These are phyloP conservation scores for Penicillium pulvis DNA, from an alignment of 495 filamentous ascomycete genomes.

Conservation along the genomic window DNA sequence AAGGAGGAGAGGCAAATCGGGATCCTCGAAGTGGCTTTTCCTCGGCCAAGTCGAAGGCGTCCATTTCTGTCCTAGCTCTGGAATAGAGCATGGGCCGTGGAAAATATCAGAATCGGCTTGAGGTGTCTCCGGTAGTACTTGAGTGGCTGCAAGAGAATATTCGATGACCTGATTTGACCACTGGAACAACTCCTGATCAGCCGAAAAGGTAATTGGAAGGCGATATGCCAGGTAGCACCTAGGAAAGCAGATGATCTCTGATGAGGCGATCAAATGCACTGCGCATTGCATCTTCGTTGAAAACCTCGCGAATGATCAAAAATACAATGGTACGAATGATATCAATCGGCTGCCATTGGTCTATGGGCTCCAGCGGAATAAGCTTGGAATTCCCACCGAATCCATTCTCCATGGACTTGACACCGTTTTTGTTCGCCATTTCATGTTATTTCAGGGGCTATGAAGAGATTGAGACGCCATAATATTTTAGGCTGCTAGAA, in stretches of 20 bases:
- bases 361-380: neutral
- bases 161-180: neutral
- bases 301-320: neutral
- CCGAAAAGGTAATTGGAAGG: neutral
- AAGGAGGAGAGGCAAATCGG: neutral
- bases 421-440: too few relatives aligned
- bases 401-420: too few relatives aligned
- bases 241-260: neutral
- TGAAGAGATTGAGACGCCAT: too few relatives aligned
- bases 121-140: neutral
- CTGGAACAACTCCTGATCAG: neutral
- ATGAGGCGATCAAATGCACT: neutral
- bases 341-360: neutral
- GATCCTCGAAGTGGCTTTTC: neutral
- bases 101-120: neutral
- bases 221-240: neutral
- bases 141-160: neutral
- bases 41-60: neutral
- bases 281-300: neutral
- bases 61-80: neutral
- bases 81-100: neutral
- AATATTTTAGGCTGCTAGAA: too few relatives aligned
- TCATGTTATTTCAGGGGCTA: too few relatives aligned
- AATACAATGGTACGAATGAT: neutral
- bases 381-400: neutral